Evolutionary conservation across 2,329 filamentous ascomycete species (phyloP), one percentile per base, ranked within the genome.

Genomic region (Nemania sp.): DNA sequence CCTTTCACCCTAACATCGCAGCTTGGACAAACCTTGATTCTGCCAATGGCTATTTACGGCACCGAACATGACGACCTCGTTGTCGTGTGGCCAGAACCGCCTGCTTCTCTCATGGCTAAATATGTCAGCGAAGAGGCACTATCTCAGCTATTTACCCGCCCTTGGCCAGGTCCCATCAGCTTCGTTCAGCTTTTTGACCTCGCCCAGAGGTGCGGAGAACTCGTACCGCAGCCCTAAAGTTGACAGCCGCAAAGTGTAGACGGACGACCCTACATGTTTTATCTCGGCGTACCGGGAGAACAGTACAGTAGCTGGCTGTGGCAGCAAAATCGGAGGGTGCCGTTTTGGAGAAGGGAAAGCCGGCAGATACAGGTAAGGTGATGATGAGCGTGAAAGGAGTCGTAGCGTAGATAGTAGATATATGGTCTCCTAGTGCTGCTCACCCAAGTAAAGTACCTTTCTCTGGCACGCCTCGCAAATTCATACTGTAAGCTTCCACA

Each of bases 81-180:
- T 17, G 18, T 45, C 47, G 55, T 29, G 51, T 61, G 59, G 53
- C 63, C 57, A 65, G 66, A 69, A 56, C 57, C 43, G 59, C 39
- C 50, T 48, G 32, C 51, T 55, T 49, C 35, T 5, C 20, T 35
- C 50, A 21, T 68, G 68, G 67, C 67, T 70, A 70, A 69, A 68
- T 70, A 57, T 46, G 25, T 65, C 57, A 65, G 68, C 58, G 65
- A 66, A 65, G 64, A 62, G 67, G 64, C 64, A 65, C 59, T 68
- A 60, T 56, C 63, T 65, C 39, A 37, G 64, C 47, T 37, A 70
- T 71, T 71, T 71, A 71, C 32, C 68, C 68, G 68, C 50, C 29
- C 67, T 69, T 69, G 67, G 64, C 65, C 47, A 50, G 32, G 25
- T 53, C 60, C 61, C 50, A 55, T 60, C 60, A 62, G 57, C 57